Conservation (phyloP, 352 stramenopile species). For the Phytophthora rubi region DNA sequence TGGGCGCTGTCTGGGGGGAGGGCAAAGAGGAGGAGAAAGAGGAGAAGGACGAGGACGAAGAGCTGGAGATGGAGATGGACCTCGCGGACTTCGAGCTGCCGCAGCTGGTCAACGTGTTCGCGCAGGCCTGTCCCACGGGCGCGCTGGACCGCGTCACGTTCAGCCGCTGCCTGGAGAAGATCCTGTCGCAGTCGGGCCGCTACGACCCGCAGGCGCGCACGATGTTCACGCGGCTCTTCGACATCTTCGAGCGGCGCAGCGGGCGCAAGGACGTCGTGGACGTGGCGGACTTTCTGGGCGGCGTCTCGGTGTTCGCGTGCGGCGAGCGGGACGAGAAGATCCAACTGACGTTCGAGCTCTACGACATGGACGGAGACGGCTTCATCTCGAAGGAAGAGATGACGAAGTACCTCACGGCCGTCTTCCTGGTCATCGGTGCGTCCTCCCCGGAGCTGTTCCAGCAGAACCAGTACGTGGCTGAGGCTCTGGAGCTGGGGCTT, state of each 20-base stretch:
- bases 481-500: neutral
- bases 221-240: conserved; percentile 85
- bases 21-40: conserved; percentile 6
- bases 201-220: conserved; percentile 73
- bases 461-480: conserved; percentile 59
- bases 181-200: conserved; percentile 78
- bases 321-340: conserved; percentile 89
- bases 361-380: conserved; percentile 83
- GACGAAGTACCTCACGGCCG: conserved; percentile 85
- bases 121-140: conserved; percentile 74
- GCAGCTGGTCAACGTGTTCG: conserved; percentile 86
- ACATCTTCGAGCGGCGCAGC: conserved; percentile 73
- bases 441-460: conserved; percentile 75
- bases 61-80: conserved; percentile 57
- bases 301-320: conserved; percentile 81
- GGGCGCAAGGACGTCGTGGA: conserved; percentile 64
- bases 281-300: conserved; percentile 81
- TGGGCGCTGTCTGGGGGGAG: neutral
- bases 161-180: conserved; percentile 76
- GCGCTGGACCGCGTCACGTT: conserved; percentile 78
- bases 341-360: conserved; percentile 84
- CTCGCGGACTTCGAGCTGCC: conserved; percentile 86
- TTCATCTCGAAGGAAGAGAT: conserved; percentile 88
- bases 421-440: conserved; percentile 84
- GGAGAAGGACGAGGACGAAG: conserved; percentile 22